Evolutionary conservation across 2,329 filamentous ascomycete genomes (phyloP), one percentile per base, ranked within the genome.

Genomic region (Gnomoniopsis sp.): DNA sequence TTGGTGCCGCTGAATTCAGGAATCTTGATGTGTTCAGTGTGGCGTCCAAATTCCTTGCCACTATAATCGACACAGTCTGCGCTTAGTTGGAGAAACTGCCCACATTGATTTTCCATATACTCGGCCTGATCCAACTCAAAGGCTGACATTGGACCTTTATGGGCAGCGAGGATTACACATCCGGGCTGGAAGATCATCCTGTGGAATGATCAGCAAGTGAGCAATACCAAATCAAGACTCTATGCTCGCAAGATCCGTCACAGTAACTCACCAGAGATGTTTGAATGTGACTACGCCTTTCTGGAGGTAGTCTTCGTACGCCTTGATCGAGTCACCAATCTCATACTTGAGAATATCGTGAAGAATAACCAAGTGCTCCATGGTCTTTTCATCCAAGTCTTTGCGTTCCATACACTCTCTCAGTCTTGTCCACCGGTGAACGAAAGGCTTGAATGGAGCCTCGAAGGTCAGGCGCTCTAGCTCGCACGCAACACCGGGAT

Each of bases 361-460:
- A 11, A 86, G 68, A 0, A 85, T 65, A 7, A 72, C 65, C 2
- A 83, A 66, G 62, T 85, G 80, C 33, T 75, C 70, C 49, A 74
- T 78, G 2, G 77, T 78, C 19, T 67, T 70, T 3, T 69, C 65
- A 17, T 84, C 79, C 36, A 75, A 70, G 1, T 72, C 66, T 8
- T 75, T 65, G 34, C 76, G 73, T 11, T 77, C 67, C 47, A 76
- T 71, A 23, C 76, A 75, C 3, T 72, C 67, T 11, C 68, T 64
- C 41, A 86, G 76, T 7, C 73, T 66, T 1, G 76, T 72, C 85
- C 86, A 90, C 34, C 87, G 79, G 69, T 90, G 86, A 44, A 89
- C 82, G 51, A 90, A 83, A 0, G 84, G 82, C 63, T 82, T 74
- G 61, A 89, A 89, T 0, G 84, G 84, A 0, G 79, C 80, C 8